These are phyloP conservation scores for Thymus mandschuricus DNA, from an alignment of 257 asterid species.

Conservation along the genomic window DNA sequence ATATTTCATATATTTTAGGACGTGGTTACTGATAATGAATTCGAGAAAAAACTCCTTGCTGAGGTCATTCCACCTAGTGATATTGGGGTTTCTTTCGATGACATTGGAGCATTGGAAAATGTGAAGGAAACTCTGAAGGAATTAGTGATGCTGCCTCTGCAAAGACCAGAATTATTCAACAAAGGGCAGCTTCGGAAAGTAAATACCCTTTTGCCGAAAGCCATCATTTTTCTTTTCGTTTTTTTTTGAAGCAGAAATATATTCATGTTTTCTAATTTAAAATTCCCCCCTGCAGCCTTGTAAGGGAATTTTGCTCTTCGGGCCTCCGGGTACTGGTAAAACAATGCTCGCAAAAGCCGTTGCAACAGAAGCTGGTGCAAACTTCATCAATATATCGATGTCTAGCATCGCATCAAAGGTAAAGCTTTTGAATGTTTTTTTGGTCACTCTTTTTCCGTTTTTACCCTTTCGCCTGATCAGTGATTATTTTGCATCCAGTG, in stretches of 20 bases:
- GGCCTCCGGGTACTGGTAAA: conserved; percentile 66
- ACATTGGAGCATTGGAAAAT: conserved; percentile 58
- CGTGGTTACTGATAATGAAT: conserved; percentile 55
- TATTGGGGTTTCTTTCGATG: conserved; percentile 57
- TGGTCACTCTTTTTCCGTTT: neutral
- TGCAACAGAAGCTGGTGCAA: conserved; percentile 57
- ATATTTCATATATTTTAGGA: conserved; percentile 47
- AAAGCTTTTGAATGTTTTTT: conserved; percentile 18
- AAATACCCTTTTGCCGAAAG: conserved; percentile 26
- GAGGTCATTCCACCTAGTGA: conserved; percentile 59
- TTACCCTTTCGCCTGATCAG: neutral
- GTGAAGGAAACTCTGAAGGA: conserved; percentile 58
- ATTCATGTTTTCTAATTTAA: conserved; percentile 16
- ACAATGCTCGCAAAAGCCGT: conserved; percentile 66
- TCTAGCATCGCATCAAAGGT: conserved; percentile 61
- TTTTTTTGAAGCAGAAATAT: neutral
- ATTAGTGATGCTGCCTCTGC: conserved; percentile 58
- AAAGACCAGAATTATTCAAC: conserved; percentile 56
- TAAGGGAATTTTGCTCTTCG: conserved; percentile 60
- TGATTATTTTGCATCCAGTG: conserved; percentile 40
- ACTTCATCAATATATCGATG: conserved; percentile 60
- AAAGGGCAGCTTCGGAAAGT: conserved; percentile 63
- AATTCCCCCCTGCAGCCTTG: conserved; percentile 47
- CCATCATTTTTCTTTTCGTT: neutral
- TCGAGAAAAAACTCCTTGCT: conserved; percentile 54